Conservation (phyloP, 2,329 filamentous ascomycete genomes). For the Dactylellina drechsleri region DNA sequence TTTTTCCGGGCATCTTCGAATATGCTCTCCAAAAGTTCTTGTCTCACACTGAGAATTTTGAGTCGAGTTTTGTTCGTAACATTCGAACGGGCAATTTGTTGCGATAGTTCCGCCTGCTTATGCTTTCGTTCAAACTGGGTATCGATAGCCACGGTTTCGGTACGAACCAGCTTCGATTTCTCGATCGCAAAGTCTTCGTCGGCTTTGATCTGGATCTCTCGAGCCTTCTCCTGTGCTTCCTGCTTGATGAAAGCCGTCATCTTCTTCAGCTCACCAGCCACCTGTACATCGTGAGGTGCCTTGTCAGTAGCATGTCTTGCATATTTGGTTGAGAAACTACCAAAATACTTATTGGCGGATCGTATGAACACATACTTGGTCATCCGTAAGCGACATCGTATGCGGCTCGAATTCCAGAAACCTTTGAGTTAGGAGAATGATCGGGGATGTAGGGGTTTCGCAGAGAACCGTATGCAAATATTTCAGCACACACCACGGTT, state of each 20-base stretch:
- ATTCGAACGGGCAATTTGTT: constrained; percentile 97
- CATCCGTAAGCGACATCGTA: constrained; percentile 45
- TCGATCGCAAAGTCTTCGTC: constrained; percentile 99
- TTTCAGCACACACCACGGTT: too few species aligned
- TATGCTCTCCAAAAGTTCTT: constrained; percentile 88
- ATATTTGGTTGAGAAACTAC: background rate
- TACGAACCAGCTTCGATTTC: constrained; percentile 96
- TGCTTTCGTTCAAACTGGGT: constrained; percentile 96
- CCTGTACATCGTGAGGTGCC: constrained; percentile 67
- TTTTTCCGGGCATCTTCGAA: constrained; percentile 83
- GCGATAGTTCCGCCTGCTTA: constrained; percentile 97
- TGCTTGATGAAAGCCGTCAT: constrained; percentile 99
- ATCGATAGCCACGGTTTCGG: constrained; percentile 94
- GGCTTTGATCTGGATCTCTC: constrained; percentile 97
- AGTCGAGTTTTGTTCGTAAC: constrained; percentile 95
- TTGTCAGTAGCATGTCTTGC: background rate
- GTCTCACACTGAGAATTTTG: constrained; percentile 83
- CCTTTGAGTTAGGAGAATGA: background rate
- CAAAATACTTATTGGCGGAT: too few species aligned
- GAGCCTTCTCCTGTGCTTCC: constrained; percentile 95
- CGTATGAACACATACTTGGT: constrained; percentile 23
- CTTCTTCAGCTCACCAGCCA: constrained; percentile 98
- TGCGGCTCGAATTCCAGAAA: too few species aligned
- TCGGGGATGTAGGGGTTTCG: background rate
- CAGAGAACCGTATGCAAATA: too few species aligned